phyloP scores from a whole-genome alignment of 2,329 filamentous ascomycete species.

The Neonectria coccinea region DNA sequence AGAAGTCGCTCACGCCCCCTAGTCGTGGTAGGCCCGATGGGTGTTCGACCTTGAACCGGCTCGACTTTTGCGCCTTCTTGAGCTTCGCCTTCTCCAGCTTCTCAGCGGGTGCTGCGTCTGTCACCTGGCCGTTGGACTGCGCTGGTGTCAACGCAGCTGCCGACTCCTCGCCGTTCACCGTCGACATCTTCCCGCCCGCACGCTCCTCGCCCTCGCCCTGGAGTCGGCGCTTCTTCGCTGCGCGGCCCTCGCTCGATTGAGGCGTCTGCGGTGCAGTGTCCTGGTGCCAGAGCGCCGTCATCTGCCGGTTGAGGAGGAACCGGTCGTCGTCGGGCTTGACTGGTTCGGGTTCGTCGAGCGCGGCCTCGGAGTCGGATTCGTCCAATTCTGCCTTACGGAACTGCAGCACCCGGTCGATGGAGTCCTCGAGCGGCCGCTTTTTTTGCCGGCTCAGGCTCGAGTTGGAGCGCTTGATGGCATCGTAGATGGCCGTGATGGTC shows the following conservation, averaged over 20 bases:
- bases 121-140: conserved; percentile 27
- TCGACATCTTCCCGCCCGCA: conserved; percentile 23
- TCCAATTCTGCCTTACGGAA: conserved; percentile 75
- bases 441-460: conserved; percentile 86
- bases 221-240: conserved; percentile 50
- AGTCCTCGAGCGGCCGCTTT: conserved; percentile 84
- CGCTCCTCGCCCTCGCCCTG: conserved; percentile 46
- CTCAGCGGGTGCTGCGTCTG: conserved; percentile 32
- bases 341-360: conserved; percentile 55
- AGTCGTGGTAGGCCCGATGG: conserved; percentile 39
- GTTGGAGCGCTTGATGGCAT: conserved; percentile 85
- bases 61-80: conserved; percentile 49
- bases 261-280: conserved; percentile 26
- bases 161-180: conserved; percentile 22
- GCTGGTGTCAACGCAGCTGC: conserved; percentile 34
- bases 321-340: conserved; percentile 49
- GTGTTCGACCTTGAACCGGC: conserved; percentile 49
- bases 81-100: conserved; percentile 45
- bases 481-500: conserved; percentile 75
- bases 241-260: conserved; percentile 38
- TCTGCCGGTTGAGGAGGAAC: conserved; percentile 56
- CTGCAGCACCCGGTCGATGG: conserved; percentile 83
- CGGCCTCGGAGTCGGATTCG: conserved; percentile 65
- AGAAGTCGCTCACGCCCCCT: conserved; percentile 48
- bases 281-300: conserved; percentile 56